Evolutionary conservation across 176 grass and related monocot genomes (phyloP).

Genomic region (Dendrocalamus sinicus): DNA sequence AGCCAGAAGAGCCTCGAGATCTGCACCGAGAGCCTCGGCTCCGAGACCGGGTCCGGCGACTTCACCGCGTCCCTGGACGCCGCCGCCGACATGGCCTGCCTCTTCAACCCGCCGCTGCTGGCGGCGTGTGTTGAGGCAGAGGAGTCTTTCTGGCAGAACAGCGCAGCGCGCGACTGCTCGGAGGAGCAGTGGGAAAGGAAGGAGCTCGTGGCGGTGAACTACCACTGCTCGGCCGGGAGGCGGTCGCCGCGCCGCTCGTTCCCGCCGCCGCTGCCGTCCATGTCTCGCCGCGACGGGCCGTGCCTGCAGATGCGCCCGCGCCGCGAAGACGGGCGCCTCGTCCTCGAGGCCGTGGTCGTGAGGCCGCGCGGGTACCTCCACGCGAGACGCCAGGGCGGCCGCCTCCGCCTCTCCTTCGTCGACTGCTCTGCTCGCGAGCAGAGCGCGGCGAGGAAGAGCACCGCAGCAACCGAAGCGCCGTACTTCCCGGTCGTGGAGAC

Average conservation of each 20-base stretch:
- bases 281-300: slow-evolving; percentile 68
- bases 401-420: slow-evolving; percentile 85
- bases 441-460: slow-evolving; percentile 8
- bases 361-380: slow-evolving; percentile 84
- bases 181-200: slow-evolving; percentile 16
- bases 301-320: slow-evolving; percentile 76
- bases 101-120: slow-evolving; percentile 24
- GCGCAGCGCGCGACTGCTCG: neutral
- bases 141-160: slow-evolving; percentile 27
- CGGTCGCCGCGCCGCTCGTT: slow-evolving; percentile 53
- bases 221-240: slow-evolving; percentile 62
- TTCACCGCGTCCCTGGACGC: slow-evolving; percentile 48
- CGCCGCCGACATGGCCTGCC: slow-evolving; percentile 35
- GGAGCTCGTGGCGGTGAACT: slow-evolving; percentile 70
- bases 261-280: slow-evolving; percentile 83
- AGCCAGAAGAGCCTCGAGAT: slow-evolving; percentile 90
- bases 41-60: slow-evolving; percentile 76
- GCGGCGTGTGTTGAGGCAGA: neutral
- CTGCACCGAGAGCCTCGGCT: slow-evolving; percentile 99
- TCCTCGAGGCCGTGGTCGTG: slow-evolving; percentile 72
- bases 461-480: slow-evolving; percentile 9
- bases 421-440: slow-evolving; percentile 48
- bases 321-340: slow-evolving; percentile 75
- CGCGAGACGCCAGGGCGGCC: slow-evolving; percentile 62
- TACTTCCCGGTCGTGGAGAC: slow-evolving; percentile 37